Percentiles rank a stretch among this genome's conserved stretches.
Evolutionary conservation across 176 grass and related monocot genomes (phyloP).

Genomic region (Aechmea fasciata): DNA sequence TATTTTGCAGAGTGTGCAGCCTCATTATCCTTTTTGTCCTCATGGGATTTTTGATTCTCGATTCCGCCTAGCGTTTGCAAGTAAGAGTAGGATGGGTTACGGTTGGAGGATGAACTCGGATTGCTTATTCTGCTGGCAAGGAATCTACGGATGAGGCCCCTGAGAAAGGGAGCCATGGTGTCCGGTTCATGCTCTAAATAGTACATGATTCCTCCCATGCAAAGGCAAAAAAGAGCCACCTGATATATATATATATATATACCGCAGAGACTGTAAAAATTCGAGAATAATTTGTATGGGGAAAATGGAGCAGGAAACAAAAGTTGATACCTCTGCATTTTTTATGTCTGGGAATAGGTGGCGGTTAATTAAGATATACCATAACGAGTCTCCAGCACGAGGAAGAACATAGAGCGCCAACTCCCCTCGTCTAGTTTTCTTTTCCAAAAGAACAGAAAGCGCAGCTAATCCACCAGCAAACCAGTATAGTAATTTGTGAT

Average conservation of each 20-base stretch:
- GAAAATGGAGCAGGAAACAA: conserved; percentile 2
- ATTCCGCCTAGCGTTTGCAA: conserved; percentile 43
- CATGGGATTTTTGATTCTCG: conserved; percentile 31
- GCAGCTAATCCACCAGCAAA: conserved; percentile 76
- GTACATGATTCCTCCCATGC: conserved; percentile 98
- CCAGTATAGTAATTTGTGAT: conserved; percentile 94
- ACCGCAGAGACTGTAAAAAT: neutral
- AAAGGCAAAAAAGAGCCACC: conserved; percentile 90
- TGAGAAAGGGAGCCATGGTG: conserved; percentile 96
- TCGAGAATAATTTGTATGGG: neutral
- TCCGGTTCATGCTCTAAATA: conserved; percentile 93
- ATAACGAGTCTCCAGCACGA: conserved; percentile 85
- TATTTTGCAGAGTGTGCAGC: conserved; percentile 42
- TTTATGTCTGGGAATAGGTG: conserved; percentile 78
- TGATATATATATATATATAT: too few relatives aligned
- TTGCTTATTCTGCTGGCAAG: conserved; percentile 92
- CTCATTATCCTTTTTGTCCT: conserved; percentile 18
- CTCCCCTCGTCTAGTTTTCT: conserved; percentile 89
- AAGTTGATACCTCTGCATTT: conserved; percentile 66
- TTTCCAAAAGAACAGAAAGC: conserved; percentile 87
- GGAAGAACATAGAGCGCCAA: conserved; percentile 93
- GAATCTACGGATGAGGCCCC: conserved; percentile 80
- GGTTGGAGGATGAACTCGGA: conserved; percentile 42
- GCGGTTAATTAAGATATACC: conserved; percentile 86
- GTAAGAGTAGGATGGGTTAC: conserved; percentile 50